Percentiles rank a stretch among this genome's conserved stretches.
phyloP scores from a whole-genome alignment of 306 rosid species.

The Astragalus membranaceus region DNA sequence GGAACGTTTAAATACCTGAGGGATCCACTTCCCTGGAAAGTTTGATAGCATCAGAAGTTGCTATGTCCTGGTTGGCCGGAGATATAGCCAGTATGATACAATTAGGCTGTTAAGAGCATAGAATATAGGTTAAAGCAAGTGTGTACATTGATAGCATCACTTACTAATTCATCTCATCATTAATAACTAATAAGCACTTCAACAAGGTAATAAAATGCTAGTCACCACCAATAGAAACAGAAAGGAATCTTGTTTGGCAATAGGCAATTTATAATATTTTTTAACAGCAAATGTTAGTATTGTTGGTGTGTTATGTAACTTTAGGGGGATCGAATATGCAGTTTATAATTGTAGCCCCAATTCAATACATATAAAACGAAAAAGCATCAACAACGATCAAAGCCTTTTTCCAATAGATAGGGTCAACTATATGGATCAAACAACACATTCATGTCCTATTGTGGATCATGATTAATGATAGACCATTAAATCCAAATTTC shows the following conservation, averaged over 20 bases:
- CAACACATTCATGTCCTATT: background rate
- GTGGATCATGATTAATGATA: background rate
- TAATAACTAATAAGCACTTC: constrained; percentile 1
- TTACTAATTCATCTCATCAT: background rate
- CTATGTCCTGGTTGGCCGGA: constrained; percentile 92
- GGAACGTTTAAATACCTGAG: constrained; percentile 36
- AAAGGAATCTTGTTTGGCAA: background rate
- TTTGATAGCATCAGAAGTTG: constrained; percentile 96
- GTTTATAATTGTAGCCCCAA: background rate
- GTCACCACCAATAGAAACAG: background rate
- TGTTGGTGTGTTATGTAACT: too few relatives aligned
- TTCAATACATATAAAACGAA: background rate
- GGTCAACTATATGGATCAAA: background rate
- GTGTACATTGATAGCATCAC: background rate
- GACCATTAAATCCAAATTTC: background rate
- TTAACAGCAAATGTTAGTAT: too few relatives aligned
- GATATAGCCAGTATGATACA: constrained; percentile 82
- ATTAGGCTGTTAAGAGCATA: constrained; percentile 59
- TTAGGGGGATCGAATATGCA: background rate
- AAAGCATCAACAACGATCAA: background rate
- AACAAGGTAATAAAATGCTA: constrained; percentile 2
- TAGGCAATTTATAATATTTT: background rate
- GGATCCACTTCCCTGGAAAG: constrained; percentile 88
- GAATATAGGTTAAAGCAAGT: constrained; percentile 10
- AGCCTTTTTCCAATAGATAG: background rate